Evolutionary conservation across 2,329 filamentous ascomycete genomes (phyloP).

Genomic region (Bipolaris sorokiniana): DNA sequence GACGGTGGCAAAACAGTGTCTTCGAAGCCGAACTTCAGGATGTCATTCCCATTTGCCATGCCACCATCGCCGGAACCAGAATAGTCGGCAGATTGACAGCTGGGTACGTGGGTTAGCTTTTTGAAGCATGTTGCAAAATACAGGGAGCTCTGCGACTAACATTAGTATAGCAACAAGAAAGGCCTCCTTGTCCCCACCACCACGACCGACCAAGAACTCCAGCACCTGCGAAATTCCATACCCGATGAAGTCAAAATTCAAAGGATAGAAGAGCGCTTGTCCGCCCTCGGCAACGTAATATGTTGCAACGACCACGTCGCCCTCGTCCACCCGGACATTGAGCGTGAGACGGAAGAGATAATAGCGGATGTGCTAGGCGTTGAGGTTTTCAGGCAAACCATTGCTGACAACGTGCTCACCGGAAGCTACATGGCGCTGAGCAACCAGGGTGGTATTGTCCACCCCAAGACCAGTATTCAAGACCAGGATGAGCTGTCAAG

Average conservation of each 20-base stretch:
- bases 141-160: slow-evolving; percentile 4
- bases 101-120: slow-evolving; percentile 62
- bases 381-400: slow-evolving; percentile 90
- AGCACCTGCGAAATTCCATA: slow-evolving; percentile 93
- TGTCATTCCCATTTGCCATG: slow-evolving; percentile 94
- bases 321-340: slow-evolving; percentile 92
- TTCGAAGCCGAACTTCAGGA: slow-evolving; percentile 98
- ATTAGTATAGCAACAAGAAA: slow-evolving; percentile 76
- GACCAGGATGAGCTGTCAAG: slow-evolving; percentile 97
- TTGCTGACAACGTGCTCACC: slow-evolving; percentile 95
- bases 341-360: slow-evolving; percentile 98
- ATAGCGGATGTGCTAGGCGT: slow-evolving; percentile 92
- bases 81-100: slow-evolving; percentile 96
- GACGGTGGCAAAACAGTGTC: slow-evolving; percentile 62
- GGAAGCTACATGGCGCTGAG: slow-evolving; percentile 96
- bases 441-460: slow-evolving; percentile 95
- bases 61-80: slow-evolving; percentile 93
- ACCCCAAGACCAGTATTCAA: slow-evolving; percentile 95
- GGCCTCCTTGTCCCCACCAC: slow-evolving; percentile 94
- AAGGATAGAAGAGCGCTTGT: slow-evolving; percentile 95
- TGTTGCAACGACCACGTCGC: slow-evolving; percentile 97
- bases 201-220: slow-evolving; percentile 96
- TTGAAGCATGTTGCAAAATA: neutral
- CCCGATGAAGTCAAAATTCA: slow-evolving; percentile 93
- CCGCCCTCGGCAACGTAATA: slow-evolving; percentile 95